Evolutionary conservation across 1,284 basidiomycete species (phyloP).

Genomic region (Leccinum fallax): DNA sequence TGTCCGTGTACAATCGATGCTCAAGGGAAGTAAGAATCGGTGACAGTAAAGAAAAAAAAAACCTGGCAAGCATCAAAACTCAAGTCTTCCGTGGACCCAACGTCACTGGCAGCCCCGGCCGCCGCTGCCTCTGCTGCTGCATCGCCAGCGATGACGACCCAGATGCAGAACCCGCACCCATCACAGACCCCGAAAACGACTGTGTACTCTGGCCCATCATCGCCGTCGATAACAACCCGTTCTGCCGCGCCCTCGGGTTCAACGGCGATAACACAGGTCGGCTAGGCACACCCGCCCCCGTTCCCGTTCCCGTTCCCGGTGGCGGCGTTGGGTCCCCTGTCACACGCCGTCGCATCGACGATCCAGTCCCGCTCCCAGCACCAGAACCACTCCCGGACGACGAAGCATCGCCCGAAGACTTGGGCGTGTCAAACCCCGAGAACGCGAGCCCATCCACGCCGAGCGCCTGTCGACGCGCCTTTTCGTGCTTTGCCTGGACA

Average conservation of each 20-base stretch:
- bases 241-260: slow-evolving; percentile 66
- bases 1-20: neutral
- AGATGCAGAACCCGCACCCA: neutral
- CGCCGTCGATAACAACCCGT: slow-evolving; percentile 41
- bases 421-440: slow-evolving; percentile 29
- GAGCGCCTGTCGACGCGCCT: slow-evolving; percentile 71
- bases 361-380: slow-evolving; percentile 27
- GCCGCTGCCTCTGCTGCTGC: slow-evolving; percentile 52
- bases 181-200: slow-evolving; percentile 12
- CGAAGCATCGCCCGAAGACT: slow-evolving; percentile 22
- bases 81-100: slow-evolving; percentile 32
- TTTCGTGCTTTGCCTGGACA: slow-evolving; percentile 86
- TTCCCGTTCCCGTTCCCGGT: neutral
- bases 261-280: slow-evolving; percentile 63
- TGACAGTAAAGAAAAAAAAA: neutral
- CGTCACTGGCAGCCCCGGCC: slow-evolving; percentile 43
- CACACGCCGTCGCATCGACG: slow-evolving; percentile 57
- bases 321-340: slow-evolving; percentile 44
- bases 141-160: slow-evolving; percentile 36
- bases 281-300: slow-evolving; percentile 15
- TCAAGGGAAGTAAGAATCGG: neutral
- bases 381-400: slow-evolving; percentile 25
- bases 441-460: slow-evolving; percentile 39
- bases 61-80: neutral
- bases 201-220: slow-evolving; percentile 28